Conservation (phyloP, 768 basidiomycete genomes). For the Russula sp. region DNA sequence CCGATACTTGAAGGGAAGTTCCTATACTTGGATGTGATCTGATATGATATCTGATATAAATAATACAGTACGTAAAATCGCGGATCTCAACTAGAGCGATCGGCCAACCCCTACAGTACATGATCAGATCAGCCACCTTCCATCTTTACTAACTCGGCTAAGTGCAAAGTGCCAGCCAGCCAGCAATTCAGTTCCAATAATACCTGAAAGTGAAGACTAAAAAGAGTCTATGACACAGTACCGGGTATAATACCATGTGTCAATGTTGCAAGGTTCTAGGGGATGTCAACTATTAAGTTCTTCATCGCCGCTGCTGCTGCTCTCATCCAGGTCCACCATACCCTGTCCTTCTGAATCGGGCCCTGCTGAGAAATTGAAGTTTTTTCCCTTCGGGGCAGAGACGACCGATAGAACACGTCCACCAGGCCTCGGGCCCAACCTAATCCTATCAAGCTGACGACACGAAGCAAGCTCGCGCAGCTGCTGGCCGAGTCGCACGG, state of each 20-base stretch:
- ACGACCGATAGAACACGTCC: conserved; percentile 63
- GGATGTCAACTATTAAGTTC: neutral
- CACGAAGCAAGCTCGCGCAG: conserved; percentile 54
- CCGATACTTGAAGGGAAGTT: neutral
- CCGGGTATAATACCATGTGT: too few relatives aligned
- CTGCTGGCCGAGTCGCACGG: conserved; percentile 39
- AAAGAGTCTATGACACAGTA: too few relatives aligned
- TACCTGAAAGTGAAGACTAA: neutral
- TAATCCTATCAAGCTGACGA: conserved; percentile 50
- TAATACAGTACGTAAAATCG: neutral
- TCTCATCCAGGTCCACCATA: conserved; percentile 35
- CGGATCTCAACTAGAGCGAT: neutral
- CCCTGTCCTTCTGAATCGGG: neutral
- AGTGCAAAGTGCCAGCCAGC: neutral
- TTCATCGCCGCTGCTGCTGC: conserved; percentile 25
- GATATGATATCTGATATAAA: neutral
- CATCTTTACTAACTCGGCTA: too few relatives aligned
- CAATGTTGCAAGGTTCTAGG: too few relatives aligned
- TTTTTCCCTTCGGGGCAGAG: conserved; percentile 35
- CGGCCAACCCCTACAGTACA: neutral
- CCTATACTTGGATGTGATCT: neutral
- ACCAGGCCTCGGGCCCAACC: conserved; percentile 63
- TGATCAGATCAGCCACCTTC: neutral
- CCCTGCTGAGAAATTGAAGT: neutral
- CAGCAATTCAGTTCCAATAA: neutral